These are phyloP conservation scores for Zymoseptoria brevis DNA, from an alignment of 2,329 filamentous ascomycete species.

Conservation along the genomic window DNA sequence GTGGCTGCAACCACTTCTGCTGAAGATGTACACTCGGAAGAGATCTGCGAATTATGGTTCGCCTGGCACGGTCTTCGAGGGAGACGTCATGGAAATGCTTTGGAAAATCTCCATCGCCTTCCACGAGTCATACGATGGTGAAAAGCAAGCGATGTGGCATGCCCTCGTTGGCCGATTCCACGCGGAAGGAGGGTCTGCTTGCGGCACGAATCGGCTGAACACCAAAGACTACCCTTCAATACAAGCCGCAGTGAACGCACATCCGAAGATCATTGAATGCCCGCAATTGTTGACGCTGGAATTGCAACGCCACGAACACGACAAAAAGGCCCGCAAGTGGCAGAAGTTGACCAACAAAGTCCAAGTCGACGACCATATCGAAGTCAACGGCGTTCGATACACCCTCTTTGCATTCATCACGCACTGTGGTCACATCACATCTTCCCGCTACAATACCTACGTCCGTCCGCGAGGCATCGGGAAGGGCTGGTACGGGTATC, in stretches of 20 bases:
- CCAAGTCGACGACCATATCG: conserved; percentile 47
- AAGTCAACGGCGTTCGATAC: conserved; percentile 43
- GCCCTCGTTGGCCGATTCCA: conserved; percentile 21
- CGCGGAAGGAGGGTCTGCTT: conserved; percentile 13
- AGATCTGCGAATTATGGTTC: conserved; percentile 13
- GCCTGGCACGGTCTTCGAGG: conserved; percentile 1
- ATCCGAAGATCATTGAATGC: conserved; percentile 24
- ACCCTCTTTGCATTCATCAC: conserved; percentile 54
- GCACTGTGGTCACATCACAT: conserved; percentile 51
- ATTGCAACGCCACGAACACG: conserved; percentile 50
- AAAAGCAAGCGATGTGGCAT: conserved; percentile 10
- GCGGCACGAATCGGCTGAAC: conserved; percentile 20
- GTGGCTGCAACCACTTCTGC: conserved; percentile 19
- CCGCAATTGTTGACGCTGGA: conserved; percentile 38
- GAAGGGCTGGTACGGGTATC: conserved; percentile 52
- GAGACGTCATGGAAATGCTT: conserved; percentile 22
- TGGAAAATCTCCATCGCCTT: conserved; percentile 9
- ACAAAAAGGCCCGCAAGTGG: conserved; percentile 48
- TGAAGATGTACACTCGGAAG: conserved; percentile 23
- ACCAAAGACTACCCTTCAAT: conserved; percentile 30
- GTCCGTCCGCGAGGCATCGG: conserved; percentile 50
- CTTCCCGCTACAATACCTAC: conserved; percentile 52
- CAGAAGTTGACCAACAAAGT: conserved; percentile 50
- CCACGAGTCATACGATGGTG: conserved; percentile 9
- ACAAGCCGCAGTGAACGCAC: conserved; percentile 35